Conservation (phyloP, 352 stramenopile genomes). For the Phytophthora podocarpi region DNA sequence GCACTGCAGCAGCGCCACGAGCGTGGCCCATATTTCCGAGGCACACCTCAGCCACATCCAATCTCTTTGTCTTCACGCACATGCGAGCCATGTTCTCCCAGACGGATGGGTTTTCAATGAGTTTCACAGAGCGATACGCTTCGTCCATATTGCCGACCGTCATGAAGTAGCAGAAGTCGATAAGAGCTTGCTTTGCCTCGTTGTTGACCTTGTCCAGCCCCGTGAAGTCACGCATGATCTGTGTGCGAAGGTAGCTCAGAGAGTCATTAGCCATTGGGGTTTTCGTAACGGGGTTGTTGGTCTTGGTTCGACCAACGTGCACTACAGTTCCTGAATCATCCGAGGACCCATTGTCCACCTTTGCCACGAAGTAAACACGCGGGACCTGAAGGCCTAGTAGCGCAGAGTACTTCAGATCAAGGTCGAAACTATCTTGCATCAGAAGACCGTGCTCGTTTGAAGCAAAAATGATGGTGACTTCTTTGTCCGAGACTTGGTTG, state of each 20-base stretch:
- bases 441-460: constrained; percentile 91
- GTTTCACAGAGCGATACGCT: constrained; percentile 92
- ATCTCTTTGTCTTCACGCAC: constrained; percentile 95
- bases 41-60: constrained; percentile 95
- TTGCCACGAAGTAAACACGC: constrained; percentile 75
- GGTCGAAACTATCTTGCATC: constrained; percentile 91
- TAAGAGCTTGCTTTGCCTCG: constrained; percentile 82
- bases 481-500: constrained; percentile 63
- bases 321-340: constrained; percentile 45
- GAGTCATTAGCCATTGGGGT: constrained; percentile 31
- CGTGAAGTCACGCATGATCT: constrained; percentile 95
- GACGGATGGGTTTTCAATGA: constrained; percentile 92
- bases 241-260: constrained; percentile 64
- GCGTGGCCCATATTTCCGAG: constrained; percentile 95
- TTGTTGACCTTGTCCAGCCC: constrained; percentile 91
- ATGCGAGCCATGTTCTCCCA: constrained; percentile 97
- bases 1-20: constrained; percentile 89
- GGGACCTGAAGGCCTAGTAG: constrained; percentile 89
- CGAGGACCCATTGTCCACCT: constrained; percentile 45
- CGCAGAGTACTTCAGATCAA: constrained; percentile 80
- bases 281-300: constrained; percentile 27
- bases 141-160: constrained; percentile 96
- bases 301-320: constrained; percentile 44
- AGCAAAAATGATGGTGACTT: constrained; percentile 93
- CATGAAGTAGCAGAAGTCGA: constrained; percentile 96